Base-by-base conservation (phyloP, 176 grass and related monocot species). In the Paspalum vaginatum region DNA sequence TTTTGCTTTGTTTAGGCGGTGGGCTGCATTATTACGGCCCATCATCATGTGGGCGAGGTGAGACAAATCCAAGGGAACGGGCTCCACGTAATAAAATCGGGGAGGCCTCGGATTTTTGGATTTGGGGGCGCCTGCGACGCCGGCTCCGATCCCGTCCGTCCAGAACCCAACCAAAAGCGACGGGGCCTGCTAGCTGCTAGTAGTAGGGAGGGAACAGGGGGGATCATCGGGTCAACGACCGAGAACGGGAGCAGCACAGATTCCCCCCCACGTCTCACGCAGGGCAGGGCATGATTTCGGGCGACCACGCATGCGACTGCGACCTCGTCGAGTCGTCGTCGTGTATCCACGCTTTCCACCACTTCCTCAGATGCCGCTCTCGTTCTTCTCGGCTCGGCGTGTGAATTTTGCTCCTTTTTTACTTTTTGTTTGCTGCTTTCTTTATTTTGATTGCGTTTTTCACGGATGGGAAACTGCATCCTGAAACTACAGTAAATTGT, bases 41-140 rank as follows among this genome's bases (percentile, higher is more conserved):
- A 65, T 76, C 74, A 65, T 76, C 68, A 83, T 87, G 84, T 81
- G 79, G 79, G 69, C 45, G 44, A 80, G 39, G 82, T 22, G 85
- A 85, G 90, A 87, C 84, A 87, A 82, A 84, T 84, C 87, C 46
- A 73, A 84, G 85, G 7, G 16, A 85, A 72, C 57, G 90, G 90
- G 87, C 91, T 93, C 87, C 91, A 93, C 75, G 61, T 67, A 65
- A 84, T 89, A 85, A 88, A 85, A 89, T 70, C 72, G 3, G 32
- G 2, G 55, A 82, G 58, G 58, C 20, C 81, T 25, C 27, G 38
- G 58, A 22, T 67, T 40, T 78, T 32, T 32, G 32, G 32, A 32
- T 70, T 61, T 61, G 11, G 58, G 51, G 72, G 51, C 43, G 74
- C 75, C 61, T 48, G 32, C n/a, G n/a, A n/a, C n/a, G n/a, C n/a